Evolutionary conservation across 306 rosid genomes (phyloP).

Genomic region (Senna siamea): DNA sequence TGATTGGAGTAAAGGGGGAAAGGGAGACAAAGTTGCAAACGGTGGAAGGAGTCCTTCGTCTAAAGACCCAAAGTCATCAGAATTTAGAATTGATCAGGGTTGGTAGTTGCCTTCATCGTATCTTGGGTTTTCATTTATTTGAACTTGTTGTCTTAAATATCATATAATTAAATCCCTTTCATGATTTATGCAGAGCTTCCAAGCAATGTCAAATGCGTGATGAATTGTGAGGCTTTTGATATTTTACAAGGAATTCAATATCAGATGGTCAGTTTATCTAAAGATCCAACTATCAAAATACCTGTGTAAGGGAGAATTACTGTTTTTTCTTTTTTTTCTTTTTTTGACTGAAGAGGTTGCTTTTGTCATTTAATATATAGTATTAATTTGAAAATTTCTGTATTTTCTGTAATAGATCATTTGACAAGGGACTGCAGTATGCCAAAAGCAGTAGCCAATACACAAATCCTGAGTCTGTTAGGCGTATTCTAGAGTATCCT

Average conservation of each 20-base stretch:
- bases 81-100: slow-evolving; percentile 67
- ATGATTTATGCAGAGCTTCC: slow-evolving; percentile 69
- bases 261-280: slow-evolving; percentile 69
- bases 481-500: slow-evolving; percentile 84
- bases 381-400: slow-evolving; percentile 34
- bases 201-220: slow-evolving; percentile 66
- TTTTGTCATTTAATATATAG: slow-evolving; percentile 16
- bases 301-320: slow-evolving; percentile 59
- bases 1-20: slow-evolving; percentile 58
- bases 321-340: too few species aligned
- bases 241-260: slow-evolving; percentile 73
- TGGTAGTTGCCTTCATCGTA: slow-evolving; percentile 41
- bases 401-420: slow-evolving; percentile 56
- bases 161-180: slow-evolving; percentile 23
- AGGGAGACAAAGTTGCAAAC: slow-evolving; percentile 57
- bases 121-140: slow-evolving; percentile 17
- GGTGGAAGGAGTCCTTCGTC: slow-evolving; percentile 48
- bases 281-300: slow-evolving; percentile 73
- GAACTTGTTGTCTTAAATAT: slow-evolving; percentile 20
- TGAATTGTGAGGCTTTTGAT: slow-evolving; percentile 85
- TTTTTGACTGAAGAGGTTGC: slow-evolving; percentile 18
- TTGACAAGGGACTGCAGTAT: slow-evolving; percentile 81
- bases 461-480: slow-evolving; percentile 53
- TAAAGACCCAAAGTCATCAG: slow-evolving; percentile 57
- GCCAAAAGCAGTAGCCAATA: slow-evolving; percentile 61